These are phyloP conservation scores for Salix udensis DNA, from an alignment of 345 rosid genomes.

Conservation along the genomic window DNA sequence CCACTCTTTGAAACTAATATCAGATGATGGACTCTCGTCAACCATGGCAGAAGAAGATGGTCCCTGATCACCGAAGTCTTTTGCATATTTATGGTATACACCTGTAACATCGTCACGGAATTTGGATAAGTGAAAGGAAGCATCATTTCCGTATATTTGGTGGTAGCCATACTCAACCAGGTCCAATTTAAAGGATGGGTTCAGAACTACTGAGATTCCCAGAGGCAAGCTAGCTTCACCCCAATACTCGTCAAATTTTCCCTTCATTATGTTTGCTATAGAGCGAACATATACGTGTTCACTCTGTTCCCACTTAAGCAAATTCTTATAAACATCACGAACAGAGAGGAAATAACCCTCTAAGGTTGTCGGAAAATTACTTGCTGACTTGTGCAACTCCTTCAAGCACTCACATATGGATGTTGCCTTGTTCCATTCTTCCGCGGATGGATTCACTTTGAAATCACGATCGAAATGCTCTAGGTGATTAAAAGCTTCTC, in stretches of 20 bases:
- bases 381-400: neutral
- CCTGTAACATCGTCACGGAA: rapidly evolving
- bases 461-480: neutral
- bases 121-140: neutral
- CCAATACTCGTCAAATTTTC: neutral
- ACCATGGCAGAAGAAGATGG: neutral
- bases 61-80: neutral
- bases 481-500: neutral
- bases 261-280: neutral
- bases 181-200: neutral
- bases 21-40: neutral
- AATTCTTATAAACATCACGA: neutral
- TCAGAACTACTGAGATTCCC: neutral
- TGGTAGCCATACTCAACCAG: neutral
- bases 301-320: neutral
- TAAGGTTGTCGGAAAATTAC: neutral
- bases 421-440: neutral
- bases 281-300: neutral
- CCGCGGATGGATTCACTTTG: neutral
- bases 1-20: neutral
- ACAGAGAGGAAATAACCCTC: neutral
- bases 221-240: neutral
- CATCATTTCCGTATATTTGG: neutral
- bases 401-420: neutral
- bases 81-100: neutral